Conservation (phyloP, 805 yeast genomes). For the Saturnispora hagleri region DNA sequence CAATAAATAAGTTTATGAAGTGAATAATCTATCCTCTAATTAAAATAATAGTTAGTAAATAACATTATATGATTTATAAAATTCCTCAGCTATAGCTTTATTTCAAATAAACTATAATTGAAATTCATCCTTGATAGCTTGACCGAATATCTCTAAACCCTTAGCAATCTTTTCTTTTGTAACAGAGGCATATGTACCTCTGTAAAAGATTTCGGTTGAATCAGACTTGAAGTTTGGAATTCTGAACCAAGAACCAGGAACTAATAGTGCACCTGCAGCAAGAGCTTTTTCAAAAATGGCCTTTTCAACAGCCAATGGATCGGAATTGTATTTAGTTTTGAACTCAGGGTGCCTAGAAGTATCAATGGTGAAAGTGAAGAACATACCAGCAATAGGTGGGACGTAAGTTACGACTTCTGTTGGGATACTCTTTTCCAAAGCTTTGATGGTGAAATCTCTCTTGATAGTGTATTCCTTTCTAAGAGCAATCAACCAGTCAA, state of each 20-base stretch:
- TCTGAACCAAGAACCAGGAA: constrained; percentile 80
- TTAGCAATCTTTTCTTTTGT: constrained; percentile 50
- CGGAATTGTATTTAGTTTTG: constrained; percentile 42
- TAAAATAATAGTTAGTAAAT: no score
- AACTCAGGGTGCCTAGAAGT: constrained; percentile 75
- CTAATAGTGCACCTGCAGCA: constrained; percentile 55
- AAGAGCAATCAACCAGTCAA: constrained; percentile 81
- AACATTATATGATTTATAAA: neutral
- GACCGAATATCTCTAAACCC: constrained; percentile 63
- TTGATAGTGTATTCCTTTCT: constrained; percentile 77
- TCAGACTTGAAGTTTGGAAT: constrained; percentile 37
- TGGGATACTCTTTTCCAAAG: constrained; percentile 55
- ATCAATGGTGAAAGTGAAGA: constrained; percentile 65
- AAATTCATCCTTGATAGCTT: constrained; percentile 51
- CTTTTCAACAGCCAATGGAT: constrained; percentile 55
- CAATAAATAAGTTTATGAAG: neutral
- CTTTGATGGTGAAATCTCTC: constrained; percentile 79
- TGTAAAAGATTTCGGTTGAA: constrained; percentile 56
- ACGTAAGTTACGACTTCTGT: constrained; percentile 31
- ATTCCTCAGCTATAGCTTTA: neutral
- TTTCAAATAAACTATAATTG: constrained; percentile 22
- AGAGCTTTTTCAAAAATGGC: constrained; percentile 55
- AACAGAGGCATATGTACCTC: constrained; percentile 87
- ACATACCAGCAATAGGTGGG: constrained; percentile 83
- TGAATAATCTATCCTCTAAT: neutral